These are phyloP conservation scores for Agaricus subrufescens DNA, from an alignment of 768 basidiomycete species.

Conservation along the genomic window DNA sequence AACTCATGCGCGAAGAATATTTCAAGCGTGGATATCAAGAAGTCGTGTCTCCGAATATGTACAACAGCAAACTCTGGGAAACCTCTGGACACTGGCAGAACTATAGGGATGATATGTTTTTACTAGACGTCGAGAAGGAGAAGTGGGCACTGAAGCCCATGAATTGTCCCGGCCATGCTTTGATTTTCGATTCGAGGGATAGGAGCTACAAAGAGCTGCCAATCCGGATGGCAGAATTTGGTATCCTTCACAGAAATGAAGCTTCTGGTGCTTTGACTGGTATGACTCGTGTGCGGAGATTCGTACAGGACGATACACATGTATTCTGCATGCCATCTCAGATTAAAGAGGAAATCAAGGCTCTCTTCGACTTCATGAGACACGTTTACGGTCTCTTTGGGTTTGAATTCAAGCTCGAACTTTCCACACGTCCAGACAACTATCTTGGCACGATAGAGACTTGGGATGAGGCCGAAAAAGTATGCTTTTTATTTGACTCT, in stretches of 20 bases:
- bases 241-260: constrained; percentile 95
- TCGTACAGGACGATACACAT: constrained; percentile 98
- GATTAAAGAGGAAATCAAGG: constrained; percentile 82
- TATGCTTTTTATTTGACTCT: constrained; percentile 25
- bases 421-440: constrained; percentile 96
- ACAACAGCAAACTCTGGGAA: constrained; percentile 94
- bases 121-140: constrained; percentile 92
- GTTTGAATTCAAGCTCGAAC: constrained; percentile 88
- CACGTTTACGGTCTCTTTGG: constrained; percentile 92
- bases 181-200: constrained; percentile 93
- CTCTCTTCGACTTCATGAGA: constrained; percentile 92
- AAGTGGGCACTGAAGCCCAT: constrained; percentile 96
- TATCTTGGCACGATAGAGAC: constrained; percentile 84
- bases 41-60: constrained; percentile 99
- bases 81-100: constrained; percentile 98
- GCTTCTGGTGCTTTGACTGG: constrained; percentile 93
- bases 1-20: constrained; percentile 94
- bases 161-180: constrained; percentile 97
- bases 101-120: constrained; percentile 98
- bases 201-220: constrained; percentile 94
- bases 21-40: constrained; percentile 95
- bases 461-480: constrained; percentile 87
- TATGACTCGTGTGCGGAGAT: constrained; percentile 87
- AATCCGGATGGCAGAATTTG: constrained; percentile 97
- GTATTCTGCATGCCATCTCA: constrained; percentile 96